Base-by-base conservation (phyloP, 768 basidiomycete genomes). In the Termitomyces sp. region DNA sequence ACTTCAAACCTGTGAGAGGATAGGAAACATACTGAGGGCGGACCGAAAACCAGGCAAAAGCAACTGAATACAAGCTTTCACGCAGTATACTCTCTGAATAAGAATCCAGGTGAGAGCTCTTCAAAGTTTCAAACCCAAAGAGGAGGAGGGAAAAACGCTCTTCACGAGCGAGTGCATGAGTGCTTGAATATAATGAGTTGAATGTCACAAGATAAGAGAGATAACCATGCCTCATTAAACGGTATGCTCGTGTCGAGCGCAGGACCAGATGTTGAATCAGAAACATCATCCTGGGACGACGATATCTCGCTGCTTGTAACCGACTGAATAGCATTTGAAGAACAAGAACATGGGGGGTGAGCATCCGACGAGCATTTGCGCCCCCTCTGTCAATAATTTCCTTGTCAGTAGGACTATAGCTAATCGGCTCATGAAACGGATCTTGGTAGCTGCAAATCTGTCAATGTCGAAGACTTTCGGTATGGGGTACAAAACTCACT, bases 31-130 rank as follows among this genome's bases (percentile, higher is more conserved):
- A 97, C 95, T 94, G 93, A 9, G 94, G 89, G n/a, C 89, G 81
- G 45, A 88, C 82, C n/a, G 88, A 75, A 71, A 98, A 99, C 97
- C 96, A 98, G 3, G 86, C 81, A 61, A 92, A 91, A 2, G 93
- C 94, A 2, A 86, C 81, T 5, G 72, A 69, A 68, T 94, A 99
- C 6, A 99, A 73, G 47, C 76, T 76, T 60, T 91, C 83, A 39
- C 97, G 82, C 31, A 94, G 71, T 20, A 78, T 64, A 60, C 85
- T 79, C 69, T 98, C 95, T 52, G 91, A 88, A 56, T 84, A 84
- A 0, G 83, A 75, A 66, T 98, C 96, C 59, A 97, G 74, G 58
- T 86, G 81, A 11, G 91, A 95, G 62, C 93, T 93, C 63, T 89
- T 89, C 33, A 98, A 70, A 3, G 91, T 84, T 68, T 97, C 93